Base-by-base conservation (phyloP, 345 rosid genomes). In the Melaleuca alternifolia region DNA sequence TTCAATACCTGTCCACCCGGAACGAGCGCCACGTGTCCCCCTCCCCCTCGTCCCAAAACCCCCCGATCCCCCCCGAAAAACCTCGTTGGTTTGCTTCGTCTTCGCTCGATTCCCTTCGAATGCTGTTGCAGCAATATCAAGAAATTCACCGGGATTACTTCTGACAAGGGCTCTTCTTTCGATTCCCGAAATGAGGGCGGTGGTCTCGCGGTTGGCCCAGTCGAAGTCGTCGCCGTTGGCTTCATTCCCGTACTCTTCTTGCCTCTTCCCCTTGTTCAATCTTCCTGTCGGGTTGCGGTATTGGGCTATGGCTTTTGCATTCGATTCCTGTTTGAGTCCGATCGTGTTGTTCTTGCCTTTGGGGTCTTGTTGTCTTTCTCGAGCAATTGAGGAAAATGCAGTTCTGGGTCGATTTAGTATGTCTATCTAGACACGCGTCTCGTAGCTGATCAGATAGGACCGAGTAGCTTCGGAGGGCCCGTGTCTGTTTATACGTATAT, bases 191-290 rank as follows among this genome's bases (percentile, higher is more conserved):
- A 94, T 92, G 93, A 93, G 51, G 85, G 62, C 90, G 50, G 41
- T 89, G 62, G 90, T 89, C 44, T 89, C 93, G 10, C 93, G 94
- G 46, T 87, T 93, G 89, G 89, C 91, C 87, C 84, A 88, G 52
- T 89, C 93, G 28, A 88, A 86, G 57, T 46, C 91, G 52, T 91
- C 93, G 52, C 90, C 93, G n/a, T 75, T 89, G 26, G 85, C 89
- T 28, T 23, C 87, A 84, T 79, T 90, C 85, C 54, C 83, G 94
- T 91, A 89, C 86, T 87, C 81, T 79, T 53, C 87, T 77, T 50
- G 30, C 7, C 9, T 56, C 26, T 51, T 85, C 37, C 79, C 79
- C 79, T 71, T 12, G 46, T 33, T 71, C 33, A 33, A 33, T 71
- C 24, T 71, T 71, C 7, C 33, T 65, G 4, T 2, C 1, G 24